Evolutionary conservation across 257 asterid species (phyloP), one percentile per base, ranked within the genome.

Genomic region (Linaria vulgaris): DNA sequence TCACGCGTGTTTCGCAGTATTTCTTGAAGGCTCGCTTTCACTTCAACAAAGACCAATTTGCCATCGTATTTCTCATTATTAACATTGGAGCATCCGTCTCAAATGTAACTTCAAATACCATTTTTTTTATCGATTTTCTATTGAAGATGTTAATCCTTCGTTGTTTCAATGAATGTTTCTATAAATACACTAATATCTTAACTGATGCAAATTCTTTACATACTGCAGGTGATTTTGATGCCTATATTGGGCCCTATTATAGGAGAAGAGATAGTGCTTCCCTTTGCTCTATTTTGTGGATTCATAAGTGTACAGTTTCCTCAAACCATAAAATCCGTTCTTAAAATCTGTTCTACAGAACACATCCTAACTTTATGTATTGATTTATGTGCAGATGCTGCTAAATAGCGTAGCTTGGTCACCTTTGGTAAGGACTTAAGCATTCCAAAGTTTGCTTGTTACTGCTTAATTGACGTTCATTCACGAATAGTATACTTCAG

Each of bases 351-450:
- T n/a, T n/a, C n/a, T n/a, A n/a, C n/a, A n/a, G n/a, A n/a, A n/a
- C n/a, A n/a, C n/a, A n/a, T n/a, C n/a, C n/a, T n/a, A n/a, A n/a
- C n/a, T n/a, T n/a, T n/a, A n/a, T n/a, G n/a, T n/a, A n/a, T n/a
- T n/a, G n/a, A n/a, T n/a, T n/a, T 43, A 15, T 60, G 17, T 84
- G 85, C 87, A 86, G 95, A 68, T 82, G 78, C 17, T 84, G 12
- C 63, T 86, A 38, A 41, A 78, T 83, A 82, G 95, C 81, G 74
- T 86, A 64, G 91, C 91, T 5, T 83, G 95, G 95, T 46, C 91
- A 12, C 57, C 82, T 12, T 78, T 86, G 95, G 91, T 84, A 76
- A 45, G 51, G 31, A 17, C 30, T 61, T 39, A 31, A 39, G 24
- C 39, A 56, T 14, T 27, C 14, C 62, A 15, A 5, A 3, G 19